phyloP scores from a whole-genome alignment of 2,329 filamentous ascomycete species.

The Colletotrichum graminicola region DNA sequence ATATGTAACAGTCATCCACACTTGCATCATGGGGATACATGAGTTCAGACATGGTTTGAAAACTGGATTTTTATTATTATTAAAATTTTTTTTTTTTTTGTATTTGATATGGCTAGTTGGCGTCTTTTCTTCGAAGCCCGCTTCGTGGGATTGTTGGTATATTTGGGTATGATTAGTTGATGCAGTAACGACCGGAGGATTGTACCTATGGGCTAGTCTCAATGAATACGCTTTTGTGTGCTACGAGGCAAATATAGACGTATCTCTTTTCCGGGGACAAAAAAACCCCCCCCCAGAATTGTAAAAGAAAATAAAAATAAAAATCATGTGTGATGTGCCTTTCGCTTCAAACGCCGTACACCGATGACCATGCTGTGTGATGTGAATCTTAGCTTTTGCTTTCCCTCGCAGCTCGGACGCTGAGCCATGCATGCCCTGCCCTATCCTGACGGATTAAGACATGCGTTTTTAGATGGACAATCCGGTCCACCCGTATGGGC shows the following conservation, averaged over 20 bases:
- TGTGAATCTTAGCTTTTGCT: slow-evolving; percentile 3
- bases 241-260: background rate
- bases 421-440: slow-evolving; percentile 17
- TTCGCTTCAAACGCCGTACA: slow-evolving; percentile 36
- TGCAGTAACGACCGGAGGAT: slow-evolving; percentile 15
- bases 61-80: too few species aligned
- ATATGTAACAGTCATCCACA: background rate
- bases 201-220: background rate
- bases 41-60: background rate
- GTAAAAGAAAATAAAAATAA: background rate
- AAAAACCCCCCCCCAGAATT: slow-evolving; percentile 5
- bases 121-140: background rate
- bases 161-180: slow-evolving; percentile 12
- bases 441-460: background rate
- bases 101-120: background rate
- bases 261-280: slow-evolving; percentile 8
- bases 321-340: background rate
- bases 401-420: slow-evolving; percentile 17
- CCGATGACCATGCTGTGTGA: slow-evolving; percentile 32
- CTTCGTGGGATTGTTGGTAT: background rate
- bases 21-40: background rate
- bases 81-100: too few species aligned
- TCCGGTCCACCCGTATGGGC: slow-evolving; percentile 72
- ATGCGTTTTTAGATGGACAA: slow-evolving; percentile 44
- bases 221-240: background rate